Evolutionary conservation across 345 rosid species (phyloP).

Genomic region (Hibiscus mutabilis): DNA sequence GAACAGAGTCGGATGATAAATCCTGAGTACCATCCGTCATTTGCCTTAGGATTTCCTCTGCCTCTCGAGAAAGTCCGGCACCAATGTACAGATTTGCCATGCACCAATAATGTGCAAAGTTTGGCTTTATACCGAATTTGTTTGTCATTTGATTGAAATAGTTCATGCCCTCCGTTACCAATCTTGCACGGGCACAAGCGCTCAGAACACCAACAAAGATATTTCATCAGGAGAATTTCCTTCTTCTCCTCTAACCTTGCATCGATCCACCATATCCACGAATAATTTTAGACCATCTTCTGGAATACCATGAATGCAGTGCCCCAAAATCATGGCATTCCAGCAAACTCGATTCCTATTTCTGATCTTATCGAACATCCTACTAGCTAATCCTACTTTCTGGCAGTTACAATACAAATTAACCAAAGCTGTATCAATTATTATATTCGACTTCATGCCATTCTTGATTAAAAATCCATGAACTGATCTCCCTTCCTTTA

Average conservation of each 20-base stretch:
- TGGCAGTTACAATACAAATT: slow-evolving; percentile 60
- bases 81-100: slow-evolving; percentile 58
- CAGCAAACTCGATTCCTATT: slow-evolving; percentile 45
- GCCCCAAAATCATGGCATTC: slow-evolving; percentile 79
- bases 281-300: slow-evolving; percentile 50
- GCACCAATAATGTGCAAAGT: slow-evolving; percentile 75
- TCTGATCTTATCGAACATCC: slow-evolving; percentile 37
- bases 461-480: slow-evolving; percentile 46
- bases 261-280: slow-evolving; percentile 24
- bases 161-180: slow-evolving; percentile 37
- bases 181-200: slow-evolving; percentile 51
- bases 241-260: slow-evolving; percentile 1
- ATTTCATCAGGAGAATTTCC: slow-evolving; percentile 42
- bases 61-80: slow-evolving; percentile 34
- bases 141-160: slow-evolving; percentile 45
- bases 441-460: slow-evolving; percentile 19
- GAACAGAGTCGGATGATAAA: slow-evolving; percentile 30
- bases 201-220: slow-evolving; percentile 56
- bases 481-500: slow-evolving; percentile 64
- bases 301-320: slow-evolving; percentile 66
- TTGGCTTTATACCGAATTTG: slow-evolving; percentile 45
- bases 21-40: slow-evolving; percentile 22
- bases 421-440: slow-evolving; percentile 44
- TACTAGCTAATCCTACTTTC: slow-evolving; percentile 43
- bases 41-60: slow-evolving; percentile 42